phyloP scores from a whole-genome alignment of 345 rosid genomes.

The Bruguiera gymnorhiza region DNA sequence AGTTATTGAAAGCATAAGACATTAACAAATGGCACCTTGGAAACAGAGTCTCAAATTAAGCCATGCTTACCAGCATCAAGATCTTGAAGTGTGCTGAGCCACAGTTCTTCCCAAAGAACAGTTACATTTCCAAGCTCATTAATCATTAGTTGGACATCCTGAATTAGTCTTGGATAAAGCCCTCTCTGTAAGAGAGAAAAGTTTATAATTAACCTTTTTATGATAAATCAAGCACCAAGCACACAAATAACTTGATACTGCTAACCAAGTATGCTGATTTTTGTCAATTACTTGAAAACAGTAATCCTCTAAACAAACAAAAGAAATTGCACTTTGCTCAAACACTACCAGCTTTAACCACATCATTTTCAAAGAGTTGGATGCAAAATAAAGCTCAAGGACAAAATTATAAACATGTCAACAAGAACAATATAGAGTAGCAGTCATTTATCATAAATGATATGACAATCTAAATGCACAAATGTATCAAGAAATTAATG shows the following conservation, averaged over 20 bases:
- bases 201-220: slow-evolving; percentile 8
- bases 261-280: too few species aligned
- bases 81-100: slow-evolving; percentile 97
- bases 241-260: too few species aligned
- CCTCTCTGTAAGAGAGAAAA: slow-evolving; percentile 55
- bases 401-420: too few species aligned
- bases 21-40: too few species aligned
- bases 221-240: neutral
- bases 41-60: neutral
- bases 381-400: too few species aligned
- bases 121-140: slow-evolving; percentile 84
- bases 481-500: slow-evolving; percentile 1
- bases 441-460: too few species aligned
- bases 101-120: slow-evolving; percentile 96
- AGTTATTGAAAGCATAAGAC: neutral
- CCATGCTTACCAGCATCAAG: slow-evolving; percentile 72
- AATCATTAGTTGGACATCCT: slow-evolving; percentile 92
- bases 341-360: too few species aligned
- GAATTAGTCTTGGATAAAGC: slow-evolving; percentile 77
- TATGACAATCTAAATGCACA: neutral
- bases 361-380: too few species aligned
- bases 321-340: too few species aligned
- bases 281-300: too few species aligned
- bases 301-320: too few species aligned
- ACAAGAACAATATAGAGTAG: too few species aligned